A percentile compares a stretch with the other conserved stretches of the same genome.
Evolutionary conservation across 441 rosid genomes (phyloP).

Genomic region (Breynia disticha): DNA sequence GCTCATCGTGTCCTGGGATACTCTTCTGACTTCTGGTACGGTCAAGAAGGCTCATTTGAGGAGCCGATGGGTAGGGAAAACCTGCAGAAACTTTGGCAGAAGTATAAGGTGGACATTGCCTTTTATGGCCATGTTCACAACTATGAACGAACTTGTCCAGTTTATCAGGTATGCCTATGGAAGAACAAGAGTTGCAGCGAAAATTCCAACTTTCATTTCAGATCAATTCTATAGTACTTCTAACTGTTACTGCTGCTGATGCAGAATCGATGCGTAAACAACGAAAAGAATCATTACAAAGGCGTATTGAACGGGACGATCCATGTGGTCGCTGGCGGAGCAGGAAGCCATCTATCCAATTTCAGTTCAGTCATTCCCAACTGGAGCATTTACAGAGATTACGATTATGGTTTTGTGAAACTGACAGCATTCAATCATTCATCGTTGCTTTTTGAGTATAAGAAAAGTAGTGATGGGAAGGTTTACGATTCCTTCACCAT

Average conservation of each 20-base stretch:
- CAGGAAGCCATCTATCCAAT: slow-evolving; percentile 54
- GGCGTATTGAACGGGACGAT: slow-evolving; percentile 73
- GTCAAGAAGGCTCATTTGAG: slow-evolving; percentile 54
- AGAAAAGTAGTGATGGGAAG: slow-evolving; percentile 63
- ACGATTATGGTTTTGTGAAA: slow-evolving; percentile 77
- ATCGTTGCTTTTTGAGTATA: slow-evolving; percentile 69
- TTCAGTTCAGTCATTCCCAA: slow-evolving; percentile 39
- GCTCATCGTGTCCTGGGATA: slow-evolving; percentile 90
- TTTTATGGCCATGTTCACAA: slow-evolving; percentile 91
- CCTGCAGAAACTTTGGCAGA: slow-evolving; percentile 89
- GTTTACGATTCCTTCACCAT: slow-evolving; percentile 75
- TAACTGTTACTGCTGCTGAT: slow-evolving; percentile 11
- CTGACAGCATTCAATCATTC: slow-evolving; percentile 73
- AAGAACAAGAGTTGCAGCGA: not conserved
- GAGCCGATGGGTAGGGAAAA: slow-evolving; percentile 97
- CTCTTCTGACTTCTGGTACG: slow-evolving; percentile 56
- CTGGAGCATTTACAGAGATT: slow-evolving; percentile 76
- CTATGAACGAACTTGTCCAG: slow-evolving; percentile 83
- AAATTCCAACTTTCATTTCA: too few relatives aligned
- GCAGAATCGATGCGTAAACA: slow-evolving; percentile 60
- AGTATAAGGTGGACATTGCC: slow-evolving; percentile 87
- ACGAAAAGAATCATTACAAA: slow-evolving; percentile 43
- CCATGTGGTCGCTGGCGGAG: slow-evolving; percentile 85
- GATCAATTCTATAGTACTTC: not conserved
- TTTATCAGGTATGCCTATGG: slow-evolving; percentile 53